phyloP scores from a whole-genome alignment of 2,329 filamentous ascomycete genomes.

The Thielaviopsis musarum region DNA sequence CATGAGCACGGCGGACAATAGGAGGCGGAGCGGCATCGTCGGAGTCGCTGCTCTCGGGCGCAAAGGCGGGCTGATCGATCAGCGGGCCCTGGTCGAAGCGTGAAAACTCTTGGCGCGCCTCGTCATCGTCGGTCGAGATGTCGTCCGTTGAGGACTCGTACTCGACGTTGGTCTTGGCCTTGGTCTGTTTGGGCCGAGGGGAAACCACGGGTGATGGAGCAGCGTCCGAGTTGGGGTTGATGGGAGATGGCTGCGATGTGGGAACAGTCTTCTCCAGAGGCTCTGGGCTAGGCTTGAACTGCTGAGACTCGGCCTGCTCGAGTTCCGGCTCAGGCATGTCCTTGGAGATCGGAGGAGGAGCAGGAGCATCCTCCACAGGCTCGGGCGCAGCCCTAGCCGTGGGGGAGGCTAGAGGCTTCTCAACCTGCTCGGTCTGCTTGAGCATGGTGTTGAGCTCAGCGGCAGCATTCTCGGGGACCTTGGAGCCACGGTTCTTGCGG shows the following conservation, averaged over 20 bases:
- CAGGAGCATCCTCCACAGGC: conserved; percentile 14
- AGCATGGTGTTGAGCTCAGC: conserved; percentile 35
- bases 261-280: conserved; percentile 6
- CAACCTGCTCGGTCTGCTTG: conserved; percentile 23
- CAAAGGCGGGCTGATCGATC: conserved; percentile 69
- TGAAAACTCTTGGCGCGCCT: conserved; percentile 43
- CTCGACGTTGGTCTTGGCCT: conserved; percentile 21
- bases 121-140: conserved; percentile 40
- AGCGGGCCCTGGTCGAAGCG: conserved; percentile 82
- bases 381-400: conserved; percentile 15
- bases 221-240: conserved; percentile 3
- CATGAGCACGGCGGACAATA: conserved; percentile 27
- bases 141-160: conserved; percentile 32
- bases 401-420: conserved; percentile 16
- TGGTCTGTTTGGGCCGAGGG: conserved; percentile 13
- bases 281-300: not conserved
- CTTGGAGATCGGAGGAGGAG: conserved; percentile 14
- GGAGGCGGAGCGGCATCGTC: conserved; percentile 35
- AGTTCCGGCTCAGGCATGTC: conserved; percentile 6
- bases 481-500: conserved; percentile 43
- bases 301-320: not conserved
- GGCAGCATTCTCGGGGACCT: conserved; percentile 35
- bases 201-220: conserved; percentile 8
- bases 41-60: conserved; percentile 39
- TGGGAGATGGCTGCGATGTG: not conserved